Base-by-base conservation (phyloP, 192 early-diverging fungal genomes). In the Podila minutissima region DNA sequence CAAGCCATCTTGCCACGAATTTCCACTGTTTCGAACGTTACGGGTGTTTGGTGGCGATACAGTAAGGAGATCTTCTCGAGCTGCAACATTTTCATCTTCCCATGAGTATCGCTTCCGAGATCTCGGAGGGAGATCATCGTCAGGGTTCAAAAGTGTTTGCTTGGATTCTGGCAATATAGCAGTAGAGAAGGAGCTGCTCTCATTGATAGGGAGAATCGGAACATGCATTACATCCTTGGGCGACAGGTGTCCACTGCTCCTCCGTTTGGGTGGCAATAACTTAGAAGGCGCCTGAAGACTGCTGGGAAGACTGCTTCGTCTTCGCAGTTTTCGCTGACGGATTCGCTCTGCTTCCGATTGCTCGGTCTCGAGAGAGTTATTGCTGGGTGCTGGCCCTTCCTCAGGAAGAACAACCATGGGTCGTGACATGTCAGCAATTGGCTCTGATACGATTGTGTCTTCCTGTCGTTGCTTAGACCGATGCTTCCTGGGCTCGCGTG, bases 231-330 rank as follows among this genome's bases (percentile, higher is more conserved):
- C 60, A 12, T 35, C n/a, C 12, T 37, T 15, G 29, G 66, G 49
- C 26, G 66, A 63, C 24, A 29, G 22, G 22, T 37, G 17, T 15
- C 64, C 62, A 33, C 37, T 59, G 59, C 17, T 49, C 55, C 74
- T 46, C 48, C 72, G 61, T 46, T 50, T 76, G 46, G 62, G 69
- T n/a, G 69, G 69, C 28, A 79, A 69, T 32, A 79, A 9, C 32
- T 41, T 64, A n/a, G 76, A 69, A 7, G 64, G 12, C 12, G 46
- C 35, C 26, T 72, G 71, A 59, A 79, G 76, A 58, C 68, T 79
- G 38, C 70, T 68, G 41, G 76, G 76, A 22, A 79, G 55, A 69
- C 76, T 79, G 70, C 69, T 72, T n/a, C 76, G 66, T 9, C 76
- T 66, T 29, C 60, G 59, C 17, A 67, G 15, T 41, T 63, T 72